Conservation (phyloP, 805 yeast species). For the Lachancea waltii region DNA sequence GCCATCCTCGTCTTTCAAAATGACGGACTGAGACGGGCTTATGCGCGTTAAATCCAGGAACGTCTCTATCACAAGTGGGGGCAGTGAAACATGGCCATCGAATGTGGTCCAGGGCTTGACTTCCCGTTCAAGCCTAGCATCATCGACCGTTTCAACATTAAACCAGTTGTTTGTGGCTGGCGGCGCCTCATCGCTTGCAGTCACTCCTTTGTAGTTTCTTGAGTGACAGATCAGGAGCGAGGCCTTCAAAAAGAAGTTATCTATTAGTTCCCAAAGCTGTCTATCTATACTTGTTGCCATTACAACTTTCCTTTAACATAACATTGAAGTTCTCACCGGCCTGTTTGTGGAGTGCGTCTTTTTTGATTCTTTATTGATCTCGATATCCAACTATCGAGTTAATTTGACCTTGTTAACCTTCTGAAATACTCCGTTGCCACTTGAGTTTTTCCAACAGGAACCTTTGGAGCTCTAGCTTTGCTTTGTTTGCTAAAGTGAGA, state of each 20-base stretch:
- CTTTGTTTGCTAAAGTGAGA: not conserved
- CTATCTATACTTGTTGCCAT: constrained; percentile 12
- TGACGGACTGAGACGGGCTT: constrained; percentile 50
- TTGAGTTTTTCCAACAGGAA: too few relatives aligned
- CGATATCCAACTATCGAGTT: too few relatives aligned
- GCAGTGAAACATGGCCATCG: constrained; percentile 40
- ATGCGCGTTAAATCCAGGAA: constrained; percentile 60
- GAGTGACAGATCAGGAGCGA: constrained; percentile 51
- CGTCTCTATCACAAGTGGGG: constrained; percentile 85
- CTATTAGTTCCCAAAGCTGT: constrained; percentile 35
- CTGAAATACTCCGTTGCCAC: too few relatives aligned
- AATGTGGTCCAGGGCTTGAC: constrained; percentile 62
- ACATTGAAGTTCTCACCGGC: not conserved
- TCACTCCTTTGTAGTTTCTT: constrained; percentile 27
- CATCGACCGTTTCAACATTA: constrained; percentile 12
- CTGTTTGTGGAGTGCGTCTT: not conserved
- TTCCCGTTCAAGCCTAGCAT: constrained; percentile 6
- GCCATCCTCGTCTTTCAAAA: constrained; percentile 49
- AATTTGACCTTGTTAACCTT: too few relatives aligned
- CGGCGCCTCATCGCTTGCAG: constrained; percentile 14
- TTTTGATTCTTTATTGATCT: too few relatives aligned
- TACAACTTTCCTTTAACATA: not conserved
- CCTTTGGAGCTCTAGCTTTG: not conserved
- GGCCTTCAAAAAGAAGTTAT: constrained; percentile 60
- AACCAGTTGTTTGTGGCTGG: constrained; percentile 16